These are phyloP conservation scores for Artomyces pyxidatus DNA, from an alignment of 768 basidiomycete species.

Conservation along the genomic window DNA sequence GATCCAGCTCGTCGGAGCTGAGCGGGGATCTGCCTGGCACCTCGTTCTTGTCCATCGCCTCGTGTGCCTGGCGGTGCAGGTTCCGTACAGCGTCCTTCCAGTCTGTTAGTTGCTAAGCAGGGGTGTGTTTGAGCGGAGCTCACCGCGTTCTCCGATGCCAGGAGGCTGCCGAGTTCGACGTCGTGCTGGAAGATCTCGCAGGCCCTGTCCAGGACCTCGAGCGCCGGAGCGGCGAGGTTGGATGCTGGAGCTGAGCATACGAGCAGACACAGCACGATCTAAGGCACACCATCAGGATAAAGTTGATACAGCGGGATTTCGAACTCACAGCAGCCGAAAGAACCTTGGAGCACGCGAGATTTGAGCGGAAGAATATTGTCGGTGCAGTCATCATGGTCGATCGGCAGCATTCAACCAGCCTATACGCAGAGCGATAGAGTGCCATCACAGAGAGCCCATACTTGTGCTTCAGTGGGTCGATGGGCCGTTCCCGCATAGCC, in stretches of 20 bases:
- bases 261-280: slow-evolving; percentile 38
- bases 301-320: background rate
- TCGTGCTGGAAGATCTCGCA: slow-evolving; percentile 25
- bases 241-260: slow-evolving; percentile 30
- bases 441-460: slow-evolving; percentile 67
- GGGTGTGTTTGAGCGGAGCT: background rate
- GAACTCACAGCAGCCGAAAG: slow-evolving; percentile 56
- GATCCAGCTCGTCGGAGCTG: slow-evolving; percentile 23
- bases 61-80: slow-evolving; percentile 24
- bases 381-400: slow-evolving; percentile 35
- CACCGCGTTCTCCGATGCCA: slow-evolving; percentile 19
- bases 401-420: slow-evolving; percentile 44
- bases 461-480: slow-evolving; percentile 49
- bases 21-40: slow-evolving; percentile 3
- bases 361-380: slow-evolving; percentile 33
- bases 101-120: background rate
- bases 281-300: background rate
- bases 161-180: slow-evolving; percentile 17
- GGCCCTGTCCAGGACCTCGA: slow-evolving; percentile 27
- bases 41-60: slow-evolving; percentile 19
- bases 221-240: slow-evolving; percentile 26
- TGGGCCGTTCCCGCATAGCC: slow-evolving; percentile 51
- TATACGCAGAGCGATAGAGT: slow-evolving; percentile 64
- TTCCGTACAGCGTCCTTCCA: slow-evolving; percentile 23
- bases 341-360: slow-evolving; percentile 56